Evolutionary conservation across 148 eudicot genomes (phyloP).

Genomic region (Gaultheria prostrata): DNA sequence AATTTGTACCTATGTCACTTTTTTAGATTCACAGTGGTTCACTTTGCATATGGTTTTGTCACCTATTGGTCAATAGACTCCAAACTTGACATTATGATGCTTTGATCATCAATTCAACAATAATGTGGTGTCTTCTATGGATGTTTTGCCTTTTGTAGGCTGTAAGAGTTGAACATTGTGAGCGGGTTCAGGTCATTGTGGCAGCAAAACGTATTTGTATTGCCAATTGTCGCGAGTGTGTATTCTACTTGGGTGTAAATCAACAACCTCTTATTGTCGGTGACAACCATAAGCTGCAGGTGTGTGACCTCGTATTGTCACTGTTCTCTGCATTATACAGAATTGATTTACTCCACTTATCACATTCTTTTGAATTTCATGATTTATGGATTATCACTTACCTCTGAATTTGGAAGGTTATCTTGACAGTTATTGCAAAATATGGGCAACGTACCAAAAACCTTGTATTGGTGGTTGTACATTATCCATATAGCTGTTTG

Average conservation of each 20-base stretch:
- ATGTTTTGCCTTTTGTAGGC: slow-evolving; percentile 44
- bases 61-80: not conserved
- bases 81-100: not conserved
- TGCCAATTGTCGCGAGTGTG: slow-evolving; percentile 96
- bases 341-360: not conserved
- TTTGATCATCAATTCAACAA: not conserved
- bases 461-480: not conserved
- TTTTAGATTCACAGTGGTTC: not conserved
- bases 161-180: slow-evolving; percentile 93
- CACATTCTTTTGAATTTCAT: not conserved
- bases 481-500: not conserved
- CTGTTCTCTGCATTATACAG: not conserved
- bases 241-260: slow-evolving; percentile 87
- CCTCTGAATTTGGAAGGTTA: not conserved
- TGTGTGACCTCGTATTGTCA: slow-evolving; percentile 13
- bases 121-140: not conserved
- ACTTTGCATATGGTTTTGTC: not conserved
- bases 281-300: slow-evolving; percentile 98
- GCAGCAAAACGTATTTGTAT: slow-evolving; percentile 89
- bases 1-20: not conserved
- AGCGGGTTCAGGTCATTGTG: slow-evolving; percentile 85
- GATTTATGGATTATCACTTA: not conserved
- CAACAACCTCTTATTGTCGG: slow-evolving; percentile 91
- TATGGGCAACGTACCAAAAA: not conserved
- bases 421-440: not conserved